Evolutionary conservation across 805 yeast genomes (phyloP), one percentile per base, ranked within the genome.

Genomic region (Candida coleopterorum): DNA sequence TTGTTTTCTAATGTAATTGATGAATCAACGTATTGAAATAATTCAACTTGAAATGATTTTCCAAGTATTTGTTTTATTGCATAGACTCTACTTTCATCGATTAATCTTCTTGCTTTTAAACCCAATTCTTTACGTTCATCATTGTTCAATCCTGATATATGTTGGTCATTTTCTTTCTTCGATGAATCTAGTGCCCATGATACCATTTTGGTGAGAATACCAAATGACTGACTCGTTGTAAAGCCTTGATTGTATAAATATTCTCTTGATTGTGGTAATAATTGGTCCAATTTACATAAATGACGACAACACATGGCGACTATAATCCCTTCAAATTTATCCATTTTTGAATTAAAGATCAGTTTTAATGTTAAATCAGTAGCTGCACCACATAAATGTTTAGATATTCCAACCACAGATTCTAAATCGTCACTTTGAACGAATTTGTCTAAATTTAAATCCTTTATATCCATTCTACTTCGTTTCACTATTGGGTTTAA

Each of bases 251-350:
- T 41, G 2, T 34, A 30, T 18, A 81, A 53, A 47, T 56, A 75
- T 17, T 47, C 45, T 34, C 62, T 55, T 2, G 81, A 74, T 20
- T 60, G 64, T 0, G 71, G 68, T 11, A 84, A 55, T 11, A 83
- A 63, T 38, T 72, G 67, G n/a, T 68, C 60, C 42, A 76, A 79
- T 27, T 72, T 60, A 49, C 97, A 89, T 15, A 81, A 79, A 51
- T 88, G 97, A 38, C 97, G 71, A 56, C 97, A 88, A 53, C 97
- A 88, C 86, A 89, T 81, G 18, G 97, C 97, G 22, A 88, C 85
- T 20, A 85, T 60, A 43, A 84, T 58, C 0, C 93, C 94, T 3
- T 58, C 55, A 32, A 77, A 62, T 25, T 29, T 26, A 14, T 17
- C 12, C n/a, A 40, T 39, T 9, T 54, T 46, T 0, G 67, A 53